Conservation (phyloP, 2,329 filamentous ascomycete genomes). For the Pseudogymnoascus sp. region DNA sequence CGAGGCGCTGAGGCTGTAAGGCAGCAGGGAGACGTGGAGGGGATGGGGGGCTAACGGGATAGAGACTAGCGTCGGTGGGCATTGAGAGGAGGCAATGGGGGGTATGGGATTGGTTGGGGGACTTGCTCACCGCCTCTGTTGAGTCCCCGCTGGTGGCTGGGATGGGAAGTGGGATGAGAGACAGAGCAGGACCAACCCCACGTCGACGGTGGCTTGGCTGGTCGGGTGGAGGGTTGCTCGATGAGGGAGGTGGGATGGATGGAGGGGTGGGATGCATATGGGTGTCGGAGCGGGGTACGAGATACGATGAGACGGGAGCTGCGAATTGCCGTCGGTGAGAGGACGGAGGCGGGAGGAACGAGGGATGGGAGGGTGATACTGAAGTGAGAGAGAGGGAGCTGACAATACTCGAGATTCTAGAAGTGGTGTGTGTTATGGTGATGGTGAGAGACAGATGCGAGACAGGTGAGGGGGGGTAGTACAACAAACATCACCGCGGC, state of each 20-base stretch:
- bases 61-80: not conserved
- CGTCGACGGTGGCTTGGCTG: conserved; percentile 3
- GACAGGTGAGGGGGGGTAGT: not conserved
- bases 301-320: not conserved
- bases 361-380: not conserved
- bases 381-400: not conserved
- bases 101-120: not conserved
- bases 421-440: not conserved
- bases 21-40: not conserved
- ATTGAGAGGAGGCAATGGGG: not conserved
- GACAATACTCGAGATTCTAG: not conserved
- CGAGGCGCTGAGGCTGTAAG: not conserved
- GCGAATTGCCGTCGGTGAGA: not conserved
- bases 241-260: conserved; percentile 3
- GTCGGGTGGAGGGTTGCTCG: not conserved
- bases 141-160: not conserved
- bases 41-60: not conserved
- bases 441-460: not conserved
- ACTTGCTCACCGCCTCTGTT: conserved; percentile 5
- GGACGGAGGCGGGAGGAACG: not conserved
- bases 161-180: not conserved
- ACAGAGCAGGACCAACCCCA: not conserved
- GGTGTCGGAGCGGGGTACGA: not conserved
- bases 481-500: not conserved
- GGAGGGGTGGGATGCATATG: conserved; percentile 1